Evolutionary conservation across 768 basidiomycete species (phyloP).

Genomic region (Clitopilus hobsonii): DNA sequence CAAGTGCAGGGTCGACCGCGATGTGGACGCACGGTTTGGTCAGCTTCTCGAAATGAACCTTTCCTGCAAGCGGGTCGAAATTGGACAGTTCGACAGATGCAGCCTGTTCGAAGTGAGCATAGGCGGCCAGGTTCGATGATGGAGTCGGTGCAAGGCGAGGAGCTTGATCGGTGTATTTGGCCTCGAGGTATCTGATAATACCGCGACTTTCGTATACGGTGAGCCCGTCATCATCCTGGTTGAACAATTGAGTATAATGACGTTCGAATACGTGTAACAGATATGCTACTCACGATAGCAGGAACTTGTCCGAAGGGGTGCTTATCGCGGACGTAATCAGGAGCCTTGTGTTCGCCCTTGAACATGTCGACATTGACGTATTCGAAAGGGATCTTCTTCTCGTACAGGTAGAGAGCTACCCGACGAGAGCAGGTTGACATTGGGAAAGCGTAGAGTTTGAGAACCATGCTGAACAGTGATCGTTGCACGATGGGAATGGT

Average conservation of each 20-base stretch:
- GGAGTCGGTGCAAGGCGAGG: slow-evolving; percentile 31
- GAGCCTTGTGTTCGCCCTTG: slow-evolving; percentile 28
- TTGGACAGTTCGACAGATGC: slow-evolving; percentile 34
- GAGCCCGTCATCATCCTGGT: slow-evolving; percentile 41
- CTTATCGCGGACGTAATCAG: slow-evolving; percentile 18
- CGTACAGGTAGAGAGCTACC: slow-evolving; percentile 34
- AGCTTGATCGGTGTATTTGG: slow-evolving; percentile 35
- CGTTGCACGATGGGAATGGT: background rate
- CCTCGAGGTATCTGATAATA: slow-evolving; percentile 39
- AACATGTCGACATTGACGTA: slow-evolving; percentile 27
- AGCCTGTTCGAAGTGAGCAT: slow-evolving; percentile 30
- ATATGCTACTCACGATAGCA: slow-evolving; percentile 21
- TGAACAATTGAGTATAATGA: background rate
- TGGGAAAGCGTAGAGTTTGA: slow-evolving; percentile 22
- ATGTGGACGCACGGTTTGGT: slow-evolving; percentile 27
- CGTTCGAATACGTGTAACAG: background rate
- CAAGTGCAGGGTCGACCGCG: background rate
- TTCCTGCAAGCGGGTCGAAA: slow-evolving; percentile 35
- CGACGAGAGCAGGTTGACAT: slow-evolving; percentile 35
- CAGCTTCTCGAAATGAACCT: slow-evolving; percentile 34
- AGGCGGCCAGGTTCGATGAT: background rate
- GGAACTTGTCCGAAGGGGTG: slow-evolving; percentile 52
- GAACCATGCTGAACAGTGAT: slow-evolving; percentile 8
- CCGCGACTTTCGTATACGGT: slow-evolving; percentile 44
- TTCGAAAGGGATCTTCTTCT: slow-evolving; percentile 40